Evolutionary conservation across 2,329 filamentous ascomycete species (phyloP).

Genomic region (Colletotrichum musae): DNA sequence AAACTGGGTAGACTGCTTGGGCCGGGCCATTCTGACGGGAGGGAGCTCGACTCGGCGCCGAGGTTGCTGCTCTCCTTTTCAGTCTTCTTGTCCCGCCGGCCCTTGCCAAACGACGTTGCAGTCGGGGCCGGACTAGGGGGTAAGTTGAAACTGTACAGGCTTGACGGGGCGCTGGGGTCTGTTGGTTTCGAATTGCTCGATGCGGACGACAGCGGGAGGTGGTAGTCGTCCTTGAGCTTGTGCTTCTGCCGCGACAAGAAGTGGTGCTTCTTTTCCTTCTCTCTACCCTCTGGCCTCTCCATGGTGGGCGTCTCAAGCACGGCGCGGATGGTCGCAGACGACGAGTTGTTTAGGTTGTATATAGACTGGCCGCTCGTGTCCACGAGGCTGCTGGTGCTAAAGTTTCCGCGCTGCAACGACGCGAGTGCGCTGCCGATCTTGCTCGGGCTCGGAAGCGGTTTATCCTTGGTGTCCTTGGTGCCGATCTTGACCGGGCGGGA

Average conservation of each 20-base stretch:
- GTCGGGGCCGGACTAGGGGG: conserved; percentile 79
- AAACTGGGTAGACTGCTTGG: conserved; percentile 66
- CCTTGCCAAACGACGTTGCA: conserved; percentile 80
- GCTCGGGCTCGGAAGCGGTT: conserved; percentile 79
- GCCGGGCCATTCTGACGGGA: conserved; percentile 66
- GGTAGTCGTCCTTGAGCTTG: conserved; percentile 82
- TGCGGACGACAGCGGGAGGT: conserved; percentile 81
- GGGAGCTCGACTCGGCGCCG: conserved; percentile 64
- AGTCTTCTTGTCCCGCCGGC: conserved; percentile 88
- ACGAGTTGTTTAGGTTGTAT: conserved; percentile 83
- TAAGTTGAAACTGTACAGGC: conserved; percentile 83
- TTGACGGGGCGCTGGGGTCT: conserved; percentile 81
- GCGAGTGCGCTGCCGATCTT: conserved; percentile 78
- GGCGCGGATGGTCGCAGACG: conserved; percentile 79
- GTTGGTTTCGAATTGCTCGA: conserved; percentile 83
- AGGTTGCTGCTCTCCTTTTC: conserved; percentile 70
- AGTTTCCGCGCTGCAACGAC: conserved; percentile 75
- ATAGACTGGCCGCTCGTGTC: conserved; percentile 75
- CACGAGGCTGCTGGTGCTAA: conserved; percentile 79
- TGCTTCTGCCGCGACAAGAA: conserved; percentile 85
- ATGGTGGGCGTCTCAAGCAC: conserved; percentile 65
- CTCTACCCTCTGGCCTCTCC: conserved; percentile 67
- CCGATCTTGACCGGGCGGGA: conserved; percentile 83
- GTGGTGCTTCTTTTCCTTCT: conserved; percentile 84
- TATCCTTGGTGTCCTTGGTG: conserved; percentile 76